Percentiles rank a stretch among this genome's conserved stretches.
Evolutionary conservation across 2,329 filamentous ascomycete genomes (phyloP).

Genomic region (Aschersonia sp.): DNA sequence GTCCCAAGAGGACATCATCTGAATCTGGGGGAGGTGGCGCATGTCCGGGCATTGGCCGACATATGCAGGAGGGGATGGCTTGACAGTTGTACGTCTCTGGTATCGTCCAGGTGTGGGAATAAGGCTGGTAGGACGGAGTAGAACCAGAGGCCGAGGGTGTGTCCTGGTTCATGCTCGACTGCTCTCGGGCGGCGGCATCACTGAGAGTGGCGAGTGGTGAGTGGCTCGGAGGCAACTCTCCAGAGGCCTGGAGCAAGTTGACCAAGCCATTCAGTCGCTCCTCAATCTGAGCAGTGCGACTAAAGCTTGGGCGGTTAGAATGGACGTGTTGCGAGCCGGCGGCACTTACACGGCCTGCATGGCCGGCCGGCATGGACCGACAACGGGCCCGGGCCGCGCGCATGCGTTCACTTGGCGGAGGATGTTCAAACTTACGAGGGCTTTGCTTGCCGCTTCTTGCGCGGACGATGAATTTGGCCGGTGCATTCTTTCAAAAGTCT

Average conservation of each 20-base stretch:
- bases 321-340: too few relatives aligned
- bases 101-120: constrained; percentile 14
- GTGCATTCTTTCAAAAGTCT: constrained; percentile 32
- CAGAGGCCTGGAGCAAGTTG: constrained; percentile 28
- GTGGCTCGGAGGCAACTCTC: constrained; percentile 16
- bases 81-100: constrained; percentile 29
- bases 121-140: constrained; percentile 4
- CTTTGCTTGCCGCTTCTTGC: constrained; percentile 35
- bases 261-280: constrained; percentile 34
- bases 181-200: constrained; percentile 13
- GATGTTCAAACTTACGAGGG: constrained; percentile 27
- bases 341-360: too few relatives aligned
- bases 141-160: constrained; percentile 9
- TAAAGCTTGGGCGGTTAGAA: constrained; percentile 8
- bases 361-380: too few relatives aligned
- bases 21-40: constrained; percentile 25
- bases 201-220: constrained; percentile 12
- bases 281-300: constrained; percentile 34
- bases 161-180: constrained; percentile 10
- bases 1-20: constrained; percentile 29
- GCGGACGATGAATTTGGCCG: constrained; percentile 30
- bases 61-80: constrained; percentile 31
- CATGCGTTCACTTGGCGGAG: too few relatives aligned
- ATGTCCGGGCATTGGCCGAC: constrained; percentile 24
- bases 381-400: too few relatives aligned